A percentile compares a stretch with the other conserved stretches of the same genome.
phyloP scores from a whole-genome alignment of 495 filamentous ascomycete species.

The Rostrohypoxylon terebratum region DNA sequence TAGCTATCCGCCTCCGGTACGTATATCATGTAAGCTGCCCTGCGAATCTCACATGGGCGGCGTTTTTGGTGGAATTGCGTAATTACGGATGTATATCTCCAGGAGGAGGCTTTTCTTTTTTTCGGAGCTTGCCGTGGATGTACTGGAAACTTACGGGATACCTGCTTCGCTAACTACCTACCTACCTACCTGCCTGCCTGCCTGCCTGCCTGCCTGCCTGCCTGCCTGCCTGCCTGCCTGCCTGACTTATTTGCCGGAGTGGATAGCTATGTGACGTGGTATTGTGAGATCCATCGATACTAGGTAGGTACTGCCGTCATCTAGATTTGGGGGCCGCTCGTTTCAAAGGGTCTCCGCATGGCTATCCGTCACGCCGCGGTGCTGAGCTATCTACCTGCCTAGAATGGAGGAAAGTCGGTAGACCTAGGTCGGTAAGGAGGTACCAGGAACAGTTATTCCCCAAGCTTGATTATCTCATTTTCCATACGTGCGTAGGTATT shows the following conservation, averaged over 20 bases:
- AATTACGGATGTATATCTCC: slow-evolving; percentile 3
- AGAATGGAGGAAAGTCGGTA: no score
- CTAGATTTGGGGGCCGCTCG: slow-evolving; percentile 5
- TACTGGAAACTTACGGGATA: not conserved
- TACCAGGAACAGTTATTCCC: not conserved
- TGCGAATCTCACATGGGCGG: not conserved
- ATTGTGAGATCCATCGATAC: slow-evolving; percentile 30
- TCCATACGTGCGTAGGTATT: not conserved
- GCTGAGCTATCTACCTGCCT: not conserved
- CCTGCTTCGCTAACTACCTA: not conserved
- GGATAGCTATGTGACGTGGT: slow-evolving; percentile 12
- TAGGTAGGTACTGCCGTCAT: slow-evolving; percentile 20
- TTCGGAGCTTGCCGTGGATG: not conserved
- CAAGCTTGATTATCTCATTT: not conserved
- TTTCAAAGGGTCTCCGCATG: not conserved
- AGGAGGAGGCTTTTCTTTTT: no score
- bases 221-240: not conserved
- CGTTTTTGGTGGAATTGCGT: not conserved
- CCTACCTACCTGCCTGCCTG: not conserved
- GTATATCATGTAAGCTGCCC: not conserved
- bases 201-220: not conserved
- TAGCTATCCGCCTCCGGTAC: not conserved
- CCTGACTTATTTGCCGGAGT: no score
- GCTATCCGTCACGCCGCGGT: not conserved
- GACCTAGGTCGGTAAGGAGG: not conserved